Conservation (phyloP, 768 basidiomycete species). For the Psilocybe subaeruginosa region DNA sequence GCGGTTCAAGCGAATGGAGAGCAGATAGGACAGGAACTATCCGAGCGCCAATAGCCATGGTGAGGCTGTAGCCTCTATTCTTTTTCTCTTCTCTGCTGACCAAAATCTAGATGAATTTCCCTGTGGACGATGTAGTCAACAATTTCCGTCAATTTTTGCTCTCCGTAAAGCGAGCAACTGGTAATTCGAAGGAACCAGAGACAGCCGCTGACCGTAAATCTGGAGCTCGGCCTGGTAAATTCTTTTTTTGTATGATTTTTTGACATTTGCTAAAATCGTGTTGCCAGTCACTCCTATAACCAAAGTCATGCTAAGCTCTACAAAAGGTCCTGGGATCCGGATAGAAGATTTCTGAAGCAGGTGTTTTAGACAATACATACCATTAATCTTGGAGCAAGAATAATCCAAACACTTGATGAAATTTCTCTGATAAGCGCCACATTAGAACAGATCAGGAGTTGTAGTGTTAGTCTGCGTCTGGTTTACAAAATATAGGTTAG, state of each 20-base stretch:
- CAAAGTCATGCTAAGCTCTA: slow-evolving; percentile 84
- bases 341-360: slow-evolving; percentile 70
- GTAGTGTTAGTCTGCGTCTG: background rate
- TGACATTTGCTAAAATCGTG: slow-evolving; percentile 4
- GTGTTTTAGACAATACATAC: background rate
- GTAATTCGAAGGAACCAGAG: slow-evolving; percentile 59
- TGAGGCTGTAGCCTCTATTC: slow-evolving; percentile 33
- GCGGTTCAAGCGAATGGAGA: slow-evolving; percentile 90
- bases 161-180: slow-evolving; percentile 75
- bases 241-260: slow-evolving; percentile 19
- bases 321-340: slow-evolving; percentile 87
- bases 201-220: slow-evolving; percentile 39
- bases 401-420: background rate
- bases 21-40: slow-evolving; percentile 88
- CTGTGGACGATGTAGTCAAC: slow-evolving; percentile 72
- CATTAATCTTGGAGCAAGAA: background rate
- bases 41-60: slow-evolving; percentile 79
- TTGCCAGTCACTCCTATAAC: slow-evolving; percentile 69
- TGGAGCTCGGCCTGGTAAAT: slow-evolving; percentile 53
- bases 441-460: background rate
- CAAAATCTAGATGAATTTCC: slow-evolving; percentile 66
- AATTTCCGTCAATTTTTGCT: slow-evolving; percentile 80
- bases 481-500: background rate
- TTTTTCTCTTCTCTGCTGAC: background rate
- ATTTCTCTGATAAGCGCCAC: background rate